A percentile compares a stretch with the other conserved stretches of the same genome.
phyloP scores from a whole-genome alignment of 495 filamentous ascomycete genomes.

The Symbiotaphrina buchneri region DNA sequence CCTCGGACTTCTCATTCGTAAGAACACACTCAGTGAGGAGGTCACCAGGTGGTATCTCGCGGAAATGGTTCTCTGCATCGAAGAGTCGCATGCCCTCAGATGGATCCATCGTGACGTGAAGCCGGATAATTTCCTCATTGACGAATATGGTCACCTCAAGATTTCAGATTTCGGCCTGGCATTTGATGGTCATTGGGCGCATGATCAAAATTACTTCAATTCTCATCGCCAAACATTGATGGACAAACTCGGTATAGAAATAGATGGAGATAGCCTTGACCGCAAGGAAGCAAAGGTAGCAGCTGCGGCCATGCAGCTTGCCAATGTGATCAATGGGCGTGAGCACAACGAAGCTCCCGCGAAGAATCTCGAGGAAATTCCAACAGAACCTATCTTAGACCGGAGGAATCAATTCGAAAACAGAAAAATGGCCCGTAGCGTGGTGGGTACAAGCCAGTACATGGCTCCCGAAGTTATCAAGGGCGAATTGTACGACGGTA shows the following conservation, averaged over 20 bases:
- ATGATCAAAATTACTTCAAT: conserved; percentile 68
- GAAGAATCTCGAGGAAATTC: conserved; percentile 10
- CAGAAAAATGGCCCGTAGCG: conserved; percentile 52
- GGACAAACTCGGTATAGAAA: conserved; percentile 45
- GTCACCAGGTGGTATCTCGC: conserved; percentile 71
- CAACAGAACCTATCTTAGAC: conserved; percentile 35
- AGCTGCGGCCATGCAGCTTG: conserved; percentile 22
- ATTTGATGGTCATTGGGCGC: conserved; percentile 87
- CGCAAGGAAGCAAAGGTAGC: conserved; percentile 26
- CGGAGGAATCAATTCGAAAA: conserved; percentile 61
- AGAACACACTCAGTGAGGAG: conserved; percentile 54
- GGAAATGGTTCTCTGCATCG: conserved; percentile 88
- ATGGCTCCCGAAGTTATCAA: conserved; percentile 89
- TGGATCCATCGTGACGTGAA: conserved; percentile 95
- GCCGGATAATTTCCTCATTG: conserved; percentile 89
- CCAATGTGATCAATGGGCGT: conserved; percentile 20
- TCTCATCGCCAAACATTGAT: conserved; percentile 60
- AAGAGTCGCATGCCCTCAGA: conserved; percentile 66
- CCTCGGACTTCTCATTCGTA: conserved; percentile 60
- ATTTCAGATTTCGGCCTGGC: conserved; percentile 91
- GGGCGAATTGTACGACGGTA: conserved; percentile 65
- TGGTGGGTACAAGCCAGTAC: conserved; percentile 94
- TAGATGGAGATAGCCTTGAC: conserved; percentile 59
- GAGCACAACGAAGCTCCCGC: conserved; percentile 9
- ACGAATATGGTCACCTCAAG: conserved; percentile 69